Evolutionary conservation across 2,329 filamentous ascomycete species (phyloP), one percentile per base, ranked within the genome.

Genomic region (Neurospora sp.): DNA sequence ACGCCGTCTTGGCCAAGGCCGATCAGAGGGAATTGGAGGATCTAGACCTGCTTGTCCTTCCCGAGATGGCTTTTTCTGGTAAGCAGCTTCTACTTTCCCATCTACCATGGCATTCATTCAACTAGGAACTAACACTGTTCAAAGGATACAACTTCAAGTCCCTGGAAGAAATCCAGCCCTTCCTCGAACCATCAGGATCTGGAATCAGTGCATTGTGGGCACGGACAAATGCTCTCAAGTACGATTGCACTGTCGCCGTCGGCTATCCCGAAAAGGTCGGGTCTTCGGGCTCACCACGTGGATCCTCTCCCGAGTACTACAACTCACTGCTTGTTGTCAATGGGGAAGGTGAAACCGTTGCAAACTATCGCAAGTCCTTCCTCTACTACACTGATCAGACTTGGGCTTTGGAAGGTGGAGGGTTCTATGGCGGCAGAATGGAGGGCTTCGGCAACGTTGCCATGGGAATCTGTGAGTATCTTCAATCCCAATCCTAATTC

Each of bases 11-110:
- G 9, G 82, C 80, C 10, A 82, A 77, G 42, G 85, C 87, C 0
- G 80, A 84, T 9, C 80, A 84, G 0, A 79, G 84, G 1, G 81
- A 86, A 17, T 66, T 93, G 1, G 89, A 93, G 74, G 81, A 85
- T 23, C 58, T 94, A 3, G 91, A 93, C 76, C 83, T 94, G 36
- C 82, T 96, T 0, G 87, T 95, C 0, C 80, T 95, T 0, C 91
- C 92, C 0, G 92, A 96, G 77, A 81, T 96, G 80, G 90, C 92
- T 0, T 93, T 95, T 76, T 85, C 88, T 71, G 90, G 90, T 91
- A 80, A 74, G 81, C 75, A 46, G 58, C 62, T 43, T 40, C 62
- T 17, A 11, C 58, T n/a, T 15, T 42, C 28, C n/a, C 8, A 9
- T 4, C 43, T 68, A 68, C 66, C 46, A 42, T 7, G 17, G 13